Base-by-base conservation (phyloP, 2,329 filamentous ascomycete genomes). In the Fusarium ramigenum region DNA sequence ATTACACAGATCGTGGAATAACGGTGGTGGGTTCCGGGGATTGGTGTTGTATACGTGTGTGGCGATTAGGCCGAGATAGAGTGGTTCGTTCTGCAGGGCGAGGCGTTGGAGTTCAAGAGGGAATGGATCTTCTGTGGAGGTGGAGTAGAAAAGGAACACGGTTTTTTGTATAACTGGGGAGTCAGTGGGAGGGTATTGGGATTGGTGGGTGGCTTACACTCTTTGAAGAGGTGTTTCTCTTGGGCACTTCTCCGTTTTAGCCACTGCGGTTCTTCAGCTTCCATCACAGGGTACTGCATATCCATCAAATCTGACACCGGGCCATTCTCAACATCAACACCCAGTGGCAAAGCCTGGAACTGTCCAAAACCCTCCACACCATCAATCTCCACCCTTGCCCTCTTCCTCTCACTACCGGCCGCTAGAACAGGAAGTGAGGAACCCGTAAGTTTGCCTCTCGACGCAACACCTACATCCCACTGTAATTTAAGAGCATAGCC, bases 381-480 rank as follows among this genome's bases (percentile, higher is more conserved):
- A 11, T 32, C 23, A 19, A 43, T 37, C 5, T 34, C 36, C 0
- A 15, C 7, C 10, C 15, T 15, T 16, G 15, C 16, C 28, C 14
- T 39, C 18, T 18, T 21, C 30, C 5, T 15, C 40, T 6, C 39
- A 19, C 2, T 25, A 8, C n/a, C n/a, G n/a, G 37, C 1, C 1
- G 23, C 36, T 7, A 57, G 4, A 16, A 65, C 62, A 28, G 73
- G 72, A 30, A 67, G n/a, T 11, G 53, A 25, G 7, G 67, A 46
- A 9, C 73, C 73, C 4, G 58, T 57, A 5, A 75, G 53, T 14
- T 58, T 54, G 0, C 74, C 70, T 2, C 71, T 60, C 4, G 73
- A 76, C 7, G 74, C 68, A 25, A 70, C 64, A 0, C 74, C 70
- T 18, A 69, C 40, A 43, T 72, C 66, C 74, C 74, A 75, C 1